Base-by-base conservation (phyloP, 139 green algal species). In the Marvania coccoides region DNA sequence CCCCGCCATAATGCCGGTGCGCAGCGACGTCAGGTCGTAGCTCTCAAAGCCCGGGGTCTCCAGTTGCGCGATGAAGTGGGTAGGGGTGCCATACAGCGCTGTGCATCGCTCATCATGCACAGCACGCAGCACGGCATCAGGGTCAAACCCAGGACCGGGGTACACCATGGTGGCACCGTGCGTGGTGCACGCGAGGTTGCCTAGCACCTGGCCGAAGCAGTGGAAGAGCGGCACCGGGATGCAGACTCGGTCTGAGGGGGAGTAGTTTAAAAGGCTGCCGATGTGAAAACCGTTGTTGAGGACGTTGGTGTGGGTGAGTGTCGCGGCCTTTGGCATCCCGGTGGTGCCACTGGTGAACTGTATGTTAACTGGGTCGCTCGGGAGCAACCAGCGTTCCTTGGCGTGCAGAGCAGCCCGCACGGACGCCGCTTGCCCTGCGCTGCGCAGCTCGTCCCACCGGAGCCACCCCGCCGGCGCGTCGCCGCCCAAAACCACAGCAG, bases 1-100 rank as follows among this genome's bases (percentile, higher is more conserved):
- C 5, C 69, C 69, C 30, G 69, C 69, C 69, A 76, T 76, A 37
- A 76, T 76, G 58, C 69, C 69, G 19, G 69, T 76, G 1, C 69
- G 60, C 59, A 76, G 69, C 23, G 26, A 55, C 23, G 5, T 13
- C 19, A 76, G 31, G 26, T 56, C 14, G 14, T 54, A 47, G 23
- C 12, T 13, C 26, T 35, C 5, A 53, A 71, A 76, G 30, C 56
- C 35, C 12, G 59, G 45, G 4, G 40, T 47, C 47, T 75, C 69
- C 46, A 75, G 69, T n/a, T 51, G 10, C 26, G 29, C 12, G 0
- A 70, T 62, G 29, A 75, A 75, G 46, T 65, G 61, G 28, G 61
- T 58, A n/a, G 69, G 69, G 12, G 69, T 58, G 2, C 69, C 69
- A 10, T 66, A 71, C n/a, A 75, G 58, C 4, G 28, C 30, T 37